phyloP scores from a whole-genome alignment of 768 basidiomycete species.

The Podaxis mareebaensis region DNA sequence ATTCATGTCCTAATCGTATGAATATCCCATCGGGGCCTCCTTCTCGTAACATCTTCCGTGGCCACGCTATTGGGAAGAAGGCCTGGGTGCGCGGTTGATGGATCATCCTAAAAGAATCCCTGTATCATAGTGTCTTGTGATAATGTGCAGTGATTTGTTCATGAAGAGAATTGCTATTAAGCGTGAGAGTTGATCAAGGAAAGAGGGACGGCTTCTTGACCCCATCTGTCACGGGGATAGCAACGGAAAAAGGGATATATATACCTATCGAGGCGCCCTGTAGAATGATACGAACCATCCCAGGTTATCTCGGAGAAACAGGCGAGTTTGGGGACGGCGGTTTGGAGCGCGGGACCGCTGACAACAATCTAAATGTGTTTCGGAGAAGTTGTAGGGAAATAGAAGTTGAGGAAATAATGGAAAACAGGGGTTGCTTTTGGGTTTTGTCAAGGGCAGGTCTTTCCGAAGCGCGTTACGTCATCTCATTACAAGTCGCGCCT shows the following conservation, averaged over 20 bases:
- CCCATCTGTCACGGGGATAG: not conserved
- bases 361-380: too few species aligned
- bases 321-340: too few species aligned
- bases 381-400: too few species aligned
- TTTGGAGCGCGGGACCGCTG: too few species aligned
- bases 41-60: too few species aligned
- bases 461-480: not conserved
- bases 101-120: not conserved
- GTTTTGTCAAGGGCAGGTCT: not conserved
- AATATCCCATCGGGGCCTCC: not conserved
- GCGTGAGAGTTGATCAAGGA: not conserved
- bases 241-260: not conserved
- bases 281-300: too few species aligned
- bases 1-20: not conserved
- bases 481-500: not conserved
- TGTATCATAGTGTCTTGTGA: not conserved
- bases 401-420: too few species aligned
- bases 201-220: not conserved
- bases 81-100: not conserved
- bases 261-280: not conserved
- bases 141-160: not conserved
- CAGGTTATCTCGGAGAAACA: too few species aligned
- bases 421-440: too few species aligned
- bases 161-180: not conserved
- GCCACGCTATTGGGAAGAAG: not conserved